Conservation (phyloP, 1,284 basidiomycete genomes). For the Tetrapyrgos nigripes region DNA sequence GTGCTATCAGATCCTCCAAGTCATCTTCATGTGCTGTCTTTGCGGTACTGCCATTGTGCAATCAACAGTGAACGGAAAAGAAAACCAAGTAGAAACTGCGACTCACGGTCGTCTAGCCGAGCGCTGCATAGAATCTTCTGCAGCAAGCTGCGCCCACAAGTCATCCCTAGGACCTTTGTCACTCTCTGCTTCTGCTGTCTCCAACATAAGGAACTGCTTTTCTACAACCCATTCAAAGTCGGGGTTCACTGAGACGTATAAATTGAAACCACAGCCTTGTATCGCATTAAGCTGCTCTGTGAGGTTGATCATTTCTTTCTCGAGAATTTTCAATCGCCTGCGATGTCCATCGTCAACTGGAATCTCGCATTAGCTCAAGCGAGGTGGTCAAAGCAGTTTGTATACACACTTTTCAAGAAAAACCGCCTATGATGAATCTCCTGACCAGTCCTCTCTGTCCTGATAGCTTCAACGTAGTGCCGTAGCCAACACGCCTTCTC, state of each 20-base stretch:
- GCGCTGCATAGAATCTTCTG: background rate
- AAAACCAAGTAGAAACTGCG: no score
- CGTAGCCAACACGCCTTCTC: slow-evolving; percentile 30
- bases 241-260: slow-evolving; percentile 23
- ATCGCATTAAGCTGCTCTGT: slow-evolving; percentile 29
- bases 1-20: slow-evolving; percentile 30
- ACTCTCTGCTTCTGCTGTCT: slow-evolving; percentile 11
- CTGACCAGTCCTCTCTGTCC: slow-evolving; percentile 33
- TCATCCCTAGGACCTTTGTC: background rate
- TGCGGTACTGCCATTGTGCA: background rate
- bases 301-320: slow-evolving; percentile 30
- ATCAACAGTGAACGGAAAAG: no score
- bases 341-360: slow-evolving; percentile 36
- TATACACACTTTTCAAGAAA: slow-evolving; percentile 31
- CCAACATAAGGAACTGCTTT: no score
- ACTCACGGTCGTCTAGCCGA: no score
- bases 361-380: background rate
- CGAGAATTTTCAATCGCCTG: slow-evolving; percentile 33
- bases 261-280: slow-evolving; percentile 23
- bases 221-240: slow-evolving; percentile 18
- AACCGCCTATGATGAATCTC: slow-evolving; percentile 32
- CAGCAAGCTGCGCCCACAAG: background rate
- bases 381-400: background rate
- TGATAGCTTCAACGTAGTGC: slow-evolving; percentile 36
- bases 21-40: background rate